Conservation (phyloP, 202 grass and related monocot genomes). For the Musa balbisiana region DNA sequence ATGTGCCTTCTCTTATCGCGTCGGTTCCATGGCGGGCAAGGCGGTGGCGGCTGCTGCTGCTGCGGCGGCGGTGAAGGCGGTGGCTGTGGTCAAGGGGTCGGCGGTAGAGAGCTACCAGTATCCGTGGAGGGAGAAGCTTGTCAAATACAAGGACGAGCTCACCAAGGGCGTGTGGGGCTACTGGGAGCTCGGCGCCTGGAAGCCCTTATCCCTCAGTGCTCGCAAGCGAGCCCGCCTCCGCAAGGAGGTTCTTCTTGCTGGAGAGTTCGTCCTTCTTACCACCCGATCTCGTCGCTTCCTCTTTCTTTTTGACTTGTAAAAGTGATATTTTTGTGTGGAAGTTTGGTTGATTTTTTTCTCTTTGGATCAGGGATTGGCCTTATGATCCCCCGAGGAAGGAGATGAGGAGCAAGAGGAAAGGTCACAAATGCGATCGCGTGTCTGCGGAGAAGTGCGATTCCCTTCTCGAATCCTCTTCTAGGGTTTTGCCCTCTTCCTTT, state of each 20-base stretch:
- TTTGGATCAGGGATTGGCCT: constrained; percentile 44
- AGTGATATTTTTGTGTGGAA: too few species aligned
- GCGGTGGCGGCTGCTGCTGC: constrained; percentile 34
- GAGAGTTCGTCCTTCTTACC: constrained; percentile 29
- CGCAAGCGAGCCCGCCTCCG: constrained; percentile 70
- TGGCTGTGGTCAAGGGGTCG: constrained; percentile 29
- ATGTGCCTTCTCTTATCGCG: neutral
- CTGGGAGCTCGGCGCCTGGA: constrained; percentile 94
- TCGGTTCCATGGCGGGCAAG: constrained; percentile 10
- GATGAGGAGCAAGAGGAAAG: constrained; percentile 90
- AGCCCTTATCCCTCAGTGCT: constrained; percentile 65
- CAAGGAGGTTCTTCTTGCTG: constrained; percentile 85
- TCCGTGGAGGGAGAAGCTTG: constrained; percentile 72
- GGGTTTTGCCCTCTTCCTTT: neutral
- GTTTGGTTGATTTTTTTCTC: neutral
- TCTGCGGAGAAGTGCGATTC: constrained; percentile 70
- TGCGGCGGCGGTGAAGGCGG: constrained; percentile 14
- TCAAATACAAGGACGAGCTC: constrained; percentile 67
- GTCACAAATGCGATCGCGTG: constrained; percentile 89
- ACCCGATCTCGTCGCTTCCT: neutral
- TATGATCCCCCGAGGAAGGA: constrained; percentile 68
- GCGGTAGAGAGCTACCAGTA: constrained; percentile 29
- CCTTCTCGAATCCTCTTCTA: neutral
- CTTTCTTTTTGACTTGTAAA: too few species aligned
- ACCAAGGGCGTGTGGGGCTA: constrained; percentile 88